A percentile compares a stretch with the other conserved stretches of the same genome.
phyloP scores from a whole-genome alignment of 305 asterid species.

The Ruellia speciosa region DNA sequence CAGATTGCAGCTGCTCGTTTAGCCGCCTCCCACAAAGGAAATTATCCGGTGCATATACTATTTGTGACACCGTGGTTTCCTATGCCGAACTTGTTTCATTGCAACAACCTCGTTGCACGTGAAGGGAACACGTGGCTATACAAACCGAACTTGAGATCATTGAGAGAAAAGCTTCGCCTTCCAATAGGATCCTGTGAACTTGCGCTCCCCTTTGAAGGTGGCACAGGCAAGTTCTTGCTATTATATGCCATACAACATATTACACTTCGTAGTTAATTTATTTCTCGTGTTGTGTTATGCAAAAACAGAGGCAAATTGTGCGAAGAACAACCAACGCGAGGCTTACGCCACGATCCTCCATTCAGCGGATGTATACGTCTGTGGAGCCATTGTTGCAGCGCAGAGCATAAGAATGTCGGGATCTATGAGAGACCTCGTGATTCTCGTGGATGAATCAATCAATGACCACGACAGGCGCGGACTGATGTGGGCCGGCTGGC shows the following conservation, averaged over 20 bases:
- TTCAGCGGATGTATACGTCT: conserved; percentile 55
- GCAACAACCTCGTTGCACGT: conserved; percentile 44
- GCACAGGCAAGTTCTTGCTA: not conserved
- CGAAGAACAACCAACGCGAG: conserved; percentile 16
- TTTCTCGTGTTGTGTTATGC: not conserved
- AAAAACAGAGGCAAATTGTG: not conserved
- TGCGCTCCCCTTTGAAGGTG: conserved; percentile 35
- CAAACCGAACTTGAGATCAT: conserved; percentile 31
- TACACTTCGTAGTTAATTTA: not conserved
- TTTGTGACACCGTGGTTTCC: conserved; percentile 57
- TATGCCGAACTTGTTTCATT: conserved; percentile 44
- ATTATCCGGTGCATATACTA: conserved; percentile 34
- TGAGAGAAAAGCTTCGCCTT: conserved; percentile 50
- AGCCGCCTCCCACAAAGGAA: conserved; percentile 48
- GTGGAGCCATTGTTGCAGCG: conserved; percentile 67
- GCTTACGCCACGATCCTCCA: conserved; percentile 57
- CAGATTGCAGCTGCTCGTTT: conserved; percentile 51
- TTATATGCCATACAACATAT: too few relatives aligned
- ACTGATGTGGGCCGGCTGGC: conserved; percentile 60
- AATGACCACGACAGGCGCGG: conserved; percentile 48
- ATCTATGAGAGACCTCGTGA: conserved; percentile 57
- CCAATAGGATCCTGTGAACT: conserved; percentile 77
- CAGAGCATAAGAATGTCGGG: conserved; percentile 62
- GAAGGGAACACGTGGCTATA: conserved; percentile 48
- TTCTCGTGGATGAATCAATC: conserved; percentile 52